phyloP scores from a whole-genome alignment of 805 yeast species.

The Ogataea nitratoaversa region DNA sequence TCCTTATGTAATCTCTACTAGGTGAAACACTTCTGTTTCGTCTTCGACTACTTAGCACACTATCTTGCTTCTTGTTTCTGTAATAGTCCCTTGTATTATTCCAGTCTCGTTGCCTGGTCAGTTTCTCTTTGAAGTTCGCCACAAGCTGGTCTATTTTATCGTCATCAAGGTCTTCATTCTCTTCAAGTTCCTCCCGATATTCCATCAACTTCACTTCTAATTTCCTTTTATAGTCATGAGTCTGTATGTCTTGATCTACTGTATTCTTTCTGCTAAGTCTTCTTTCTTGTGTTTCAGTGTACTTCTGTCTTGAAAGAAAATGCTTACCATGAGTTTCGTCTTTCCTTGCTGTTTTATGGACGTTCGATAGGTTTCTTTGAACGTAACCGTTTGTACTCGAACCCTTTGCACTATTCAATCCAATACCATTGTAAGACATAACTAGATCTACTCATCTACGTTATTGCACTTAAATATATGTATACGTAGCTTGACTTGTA shows the following conservation, averaged over 20 bases:
- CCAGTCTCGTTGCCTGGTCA: background rate
- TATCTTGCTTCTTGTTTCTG: background rate
- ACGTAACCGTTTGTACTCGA: constrained; percentile 62
- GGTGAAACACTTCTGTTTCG: background rate
- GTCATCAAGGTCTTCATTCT: constrained; percentile 35
- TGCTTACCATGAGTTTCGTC: constrained; percentile 32
- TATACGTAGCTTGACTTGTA: too few relatives aligned
- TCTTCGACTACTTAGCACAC: background rate
- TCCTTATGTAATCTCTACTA: background rate
- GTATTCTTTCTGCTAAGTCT: constrained; percentile 6
- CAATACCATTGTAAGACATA: constrained; percentile 59
- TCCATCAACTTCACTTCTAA: constrained; percentile 48
- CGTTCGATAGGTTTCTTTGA: constrained; percentile 39
- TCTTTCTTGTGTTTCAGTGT: constrained; percentile 10
- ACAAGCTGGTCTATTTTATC: constrained; percentile 32
- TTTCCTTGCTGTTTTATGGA: constrained; percentile 18
- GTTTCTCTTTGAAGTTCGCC: constrained; percentile 21
- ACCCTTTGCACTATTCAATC: constrained; percentile 53
- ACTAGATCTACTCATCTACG: background rate
- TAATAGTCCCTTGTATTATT: background rate
- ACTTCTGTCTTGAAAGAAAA: constrained; percentile 34
- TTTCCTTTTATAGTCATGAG: constrained; percentile 34
- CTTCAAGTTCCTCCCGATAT: constrained; percentile 49
- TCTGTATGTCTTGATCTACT: constrained; percentile 26
- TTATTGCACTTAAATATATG: too few relatives aligned